A percentile compares a stretch with the other conserved stretches of the same genome.
These are phyloP conservation scores for Trametes elegans DNA, from an alignment of 768 basidiomycete genomes.

Conservation along the genomic window DNA sequence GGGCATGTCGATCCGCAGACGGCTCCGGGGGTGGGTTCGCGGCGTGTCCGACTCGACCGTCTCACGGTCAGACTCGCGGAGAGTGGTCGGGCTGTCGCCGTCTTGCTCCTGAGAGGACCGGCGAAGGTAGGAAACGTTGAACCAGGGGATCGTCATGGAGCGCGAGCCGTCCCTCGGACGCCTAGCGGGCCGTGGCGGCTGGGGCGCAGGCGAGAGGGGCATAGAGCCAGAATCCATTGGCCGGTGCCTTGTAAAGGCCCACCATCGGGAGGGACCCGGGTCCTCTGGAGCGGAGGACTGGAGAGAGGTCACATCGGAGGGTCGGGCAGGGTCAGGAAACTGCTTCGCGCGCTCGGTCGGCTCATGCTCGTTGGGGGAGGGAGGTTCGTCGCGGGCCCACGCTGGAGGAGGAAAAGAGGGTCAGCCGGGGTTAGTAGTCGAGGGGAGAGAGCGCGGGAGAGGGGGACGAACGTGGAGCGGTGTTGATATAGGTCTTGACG, in stretches of 20 bases:
- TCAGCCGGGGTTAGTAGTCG: background rate
- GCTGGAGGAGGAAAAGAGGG: slow-evolving; percentile 41
- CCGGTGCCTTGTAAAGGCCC: slow-evolving; percentile 67
- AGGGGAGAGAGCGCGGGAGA: background rate
- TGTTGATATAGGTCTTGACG: slow-evolving; percentile 52
- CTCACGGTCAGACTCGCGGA: slow-evolving; percentile 10
- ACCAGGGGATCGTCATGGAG: slow-evolving; percentile 51
- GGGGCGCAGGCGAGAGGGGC: slow-evolving; percentile 19
- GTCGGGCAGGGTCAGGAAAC: slow-evolving; percentile 39
- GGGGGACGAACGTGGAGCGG: slow-evolving; percentile 60
- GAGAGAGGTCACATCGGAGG: slow-evolving; percentile 54
- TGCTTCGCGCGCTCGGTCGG: slow-evolving; percentile 35
- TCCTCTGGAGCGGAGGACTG: slow-evolving; percentile 40
- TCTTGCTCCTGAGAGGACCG: slow-evolving; percentile 30
- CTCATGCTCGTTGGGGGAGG: slow-evolving; percentile 55
- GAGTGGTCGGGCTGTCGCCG: slow-evolving; percentile 17
- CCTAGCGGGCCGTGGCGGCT: slow-evolving; percentile 1
- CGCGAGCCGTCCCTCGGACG: slow-evolving; percentile 21
- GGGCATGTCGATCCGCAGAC: slow-evolving; percentile 34
- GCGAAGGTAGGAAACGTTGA: slow-evolving; percentile 37
- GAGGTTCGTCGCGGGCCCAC: slow-evolving; percentile 83
- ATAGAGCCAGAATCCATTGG: slow-evolving; percentile 25
- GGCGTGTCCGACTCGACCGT: slow-evolving; percentile 1
- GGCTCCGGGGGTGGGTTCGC: slow-evolving; percentile 6
- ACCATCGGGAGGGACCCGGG: slow-evolving; percentile 53